Percentiles rank a stretch among this genome's conserved stretches.
Conservation (phyloP, 176 grass and related monocot genomes). For the Eleusine indica region DNA sequence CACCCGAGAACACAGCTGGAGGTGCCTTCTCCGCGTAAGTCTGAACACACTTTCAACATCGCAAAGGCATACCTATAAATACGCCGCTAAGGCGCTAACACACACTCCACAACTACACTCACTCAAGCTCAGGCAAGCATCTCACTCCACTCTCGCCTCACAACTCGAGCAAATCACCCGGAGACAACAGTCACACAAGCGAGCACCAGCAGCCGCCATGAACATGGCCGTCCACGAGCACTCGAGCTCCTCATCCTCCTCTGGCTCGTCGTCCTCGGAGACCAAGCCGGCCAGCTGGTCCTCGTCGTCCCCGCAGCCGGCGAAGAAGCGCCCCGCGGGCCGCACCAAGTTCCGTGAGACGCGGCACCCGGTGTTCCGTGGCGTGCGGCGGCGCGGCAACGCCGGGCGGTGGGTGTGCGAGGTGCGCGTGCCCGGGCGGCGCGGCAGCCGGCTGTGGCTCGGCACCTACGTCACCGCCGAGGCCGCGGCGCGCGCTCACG, state of each 20-base stretch:
- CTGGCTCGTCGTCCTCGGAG: constrained; percentile 16
- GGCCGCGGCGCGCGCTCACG: constrained; percentile 68
- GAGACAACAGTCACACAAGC: neutral
- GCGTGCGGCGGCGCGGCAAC: constrained; percentile 62
- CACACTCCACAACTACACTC: constrained; percentile 1
- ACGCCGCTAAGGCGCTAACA: neutral
- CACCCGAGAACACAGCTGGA: constrained; percentile 13
- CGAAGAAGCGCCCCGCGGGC: constrained; percentile 68
- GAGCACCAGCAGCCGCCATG: constrained; percentile 1
- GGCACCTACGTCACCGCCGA: constrained; percentile 71
- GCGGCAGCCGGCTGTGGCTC: constrained; percentile 71
- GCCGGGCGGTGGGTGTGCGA: constrained; percentile 74
- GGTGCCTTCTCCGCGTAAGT: constrained; percentile 30
- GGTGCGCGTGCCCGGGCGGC: constrained; percentile 64
- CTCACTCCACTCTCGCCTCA: neutral
- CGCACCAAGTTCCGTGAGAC: constrained; percentile 89
- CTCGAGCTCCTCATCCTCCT: constrained; percentile 25
- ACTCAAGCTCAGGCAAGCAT: neutral
- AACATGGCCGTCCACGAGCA: constrained; percentile 9
- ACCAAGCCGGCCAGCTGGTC: neutral
- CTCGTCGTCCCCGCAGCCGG: neutral
- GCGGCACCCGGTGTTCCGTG: constrained; percentile 76
- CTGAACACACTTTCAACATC: neutral
- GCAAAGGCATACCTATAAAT: constrained; percentile 48
- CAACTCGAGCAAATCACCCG: neutral